Base-by-base conservation (phyloP, 306 rosid genomes). In the Casuarina glauca region DNA sequence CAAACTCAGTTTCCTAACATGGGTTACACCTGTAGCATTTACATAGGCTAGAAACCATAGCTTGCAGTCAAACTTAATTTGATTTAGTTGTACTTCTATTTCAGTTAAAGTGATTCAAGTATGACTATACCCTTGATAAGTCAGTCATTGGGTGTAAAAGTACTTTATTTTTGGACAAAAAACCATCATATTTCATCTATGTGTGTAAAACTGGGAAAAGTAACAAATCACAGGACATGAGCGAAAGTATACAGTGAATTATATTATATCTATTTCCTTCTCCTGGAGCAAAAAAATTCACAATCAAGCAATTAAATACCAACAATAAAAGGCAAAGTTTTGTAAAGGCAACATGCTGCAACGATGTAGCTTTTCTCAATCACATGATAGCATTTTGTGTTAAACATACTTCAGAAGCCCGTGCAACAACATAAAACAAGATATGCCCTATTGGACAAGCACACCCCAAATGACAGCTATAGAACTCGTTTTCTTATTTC, bases 61-160 rank as follows among this genome's bases (percentile, higher is more conserved):
- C 15, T 12, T 10, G 11, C 53, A 49, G 48, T 49, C 53, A 49
- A 49, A 49, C 9, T 12, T 49, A 6, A 49, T 49, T 9, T 0
- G 53, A 49, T 9, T 9, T 15, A 49, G 15, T 9, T 49, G 53
- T 49, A 49, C 15, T 49, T 49, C 53, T 49, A 49, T 49, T 49
- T 49, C 53, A 49, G 15, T 49, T 49, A 12, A 26, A 49, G 62
- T 19, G 62, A 55, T 6, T 26, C 20, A 6, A 19, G 36, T 55
- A 55, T 16, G 8, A 16, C 7, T 55, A 78, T 72, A 55, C 50
- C 78, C 67, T 20, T 52, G 52, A 60, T 55, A 79, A 51, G 76
- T 61, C 3, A 75, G 20, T 74, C 46, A 61, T 54, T 9, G 39
- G 35, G 60, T 63, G 70, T 26, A 50, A 70, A 73, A 54, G 20